Evolutionary conservation across 1,284 basidiomycete species (phyloP), one percentile per base, ranked within the genome.

Genomic region (Naganishia liquefaciens): DNA sequence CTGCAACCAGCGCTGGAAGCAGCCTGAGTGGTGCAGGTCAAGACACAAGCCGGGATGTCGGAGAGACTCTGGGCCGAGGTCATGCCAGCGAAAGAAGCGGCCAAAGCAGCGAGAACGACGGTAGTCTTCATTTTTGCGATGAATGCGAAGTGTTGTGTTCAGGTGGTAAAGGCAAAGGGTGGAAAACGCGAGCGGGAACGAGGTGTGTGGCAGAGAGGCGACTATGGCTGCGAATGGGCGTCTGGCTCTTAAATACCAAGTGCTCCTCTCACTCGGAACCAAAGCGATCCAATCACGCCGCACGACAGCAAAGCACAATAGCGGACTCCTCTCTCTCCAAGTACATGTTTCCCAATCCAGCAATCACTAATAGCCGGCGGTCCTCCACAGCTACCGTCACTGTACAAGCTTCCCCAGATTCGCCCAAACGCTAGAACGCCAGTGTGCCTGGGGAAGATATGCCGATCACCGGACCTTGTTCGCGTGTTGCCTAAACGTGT

Each of bases 51-150:
- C 23, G 64, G 43, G 33, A 61, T 60, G 33, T 51, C 54, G 43
- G 50, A 65, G 30, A 63, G 33, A 28, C 62, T 60, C 28, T 40
- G 47, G 54, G 63, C 42, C 3, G 51, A 43, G 47, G 42, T 51
- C 46, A 63, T 28, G 37, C 53, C 54, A 19, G 62, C 64, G 64
- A 65, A 64, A 15, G 64, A 57, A 37, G 61, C 67, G 33, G 47
- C 57, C 33, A 64, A 54, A 46, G 61, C 67, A 21, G 67, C 62
- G 53, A 64, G 55, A 42, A 63, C 67, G 52, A 64, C 51, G n/a
- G 53, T 53, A 25, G 19, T 58, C 40, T 61, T 53, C 50, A 33
- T 54, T 54, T 61, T 58, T 44, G 27, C 47, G 43, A 49, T 43
- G 54, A 60, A 37, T 53, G 49, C 39, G 42, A n/a, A 19, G 40